These are phyloP conservation scores for Leishmania martiniquensis DNA, from an alignment of 208 protist genomes.

Conservation along the genomic window DNA sequence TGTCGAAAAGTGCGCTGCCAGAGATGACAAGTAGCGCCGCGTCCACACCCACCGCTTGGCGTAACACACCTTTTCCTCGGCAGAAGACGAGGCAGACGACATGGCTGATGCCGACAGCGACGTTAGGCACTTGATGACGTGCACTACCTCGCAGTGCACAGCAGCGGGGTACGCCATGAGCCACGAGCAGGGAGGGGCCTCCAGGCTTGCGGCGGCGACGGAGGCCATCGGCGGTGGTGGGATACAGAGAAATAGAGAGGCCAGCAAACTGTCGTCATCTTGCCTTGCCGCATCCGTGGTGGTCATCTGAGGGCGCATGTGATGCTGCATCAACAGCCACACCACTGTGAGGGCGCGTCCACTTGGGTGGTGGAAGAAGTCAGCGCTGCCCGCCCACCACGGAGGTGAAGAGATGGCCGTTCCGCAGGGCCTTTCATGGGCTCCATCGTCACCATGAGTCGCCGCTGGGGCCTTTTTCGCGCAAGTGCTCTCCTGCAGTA, in stretches of 20 bases:
- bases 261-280: neutral
- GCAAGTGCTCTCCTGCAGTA: constrained; percentile 17
- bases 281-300: neutral
- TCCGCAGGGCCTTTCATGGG: neutral
- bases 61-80: constrained; percentile 1
- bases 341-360: constrained; percentile 28
- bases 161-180: constrained; percentile 27
- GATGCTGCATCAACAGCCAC: constrained; percentile 23
- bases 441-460: neutral
- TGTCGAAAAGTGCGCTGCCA: constrained; percentile 14
- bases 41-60: constrained; percentile 34
- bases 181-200: constrained; percentile 6
- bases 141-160: constrained; percentile 46
- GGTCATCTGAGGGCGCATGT: neutral
- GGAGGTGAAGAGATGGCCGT: neutral
- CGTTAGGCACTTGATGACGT: constrained; percentile 27
- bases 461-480: neutral
- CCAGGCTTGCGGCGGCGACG: neutral
- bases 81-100: neutral
- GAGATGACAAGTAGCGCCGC: constrained; percentile 28
- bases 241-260: constrained; percentile 14
- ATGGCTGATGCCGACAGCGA: neutral
- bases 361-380: constrained; percentile 24
- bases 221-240: neutral
- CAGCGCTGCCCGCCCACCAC: constrained; percentile 2